A percentile compares a stretch with the other conserved stretches of the same genome.
Conservation (phyloP, 2,329 filamentous ascomycete genomes). For the Plenodomus tracheiphilus region DNA sequence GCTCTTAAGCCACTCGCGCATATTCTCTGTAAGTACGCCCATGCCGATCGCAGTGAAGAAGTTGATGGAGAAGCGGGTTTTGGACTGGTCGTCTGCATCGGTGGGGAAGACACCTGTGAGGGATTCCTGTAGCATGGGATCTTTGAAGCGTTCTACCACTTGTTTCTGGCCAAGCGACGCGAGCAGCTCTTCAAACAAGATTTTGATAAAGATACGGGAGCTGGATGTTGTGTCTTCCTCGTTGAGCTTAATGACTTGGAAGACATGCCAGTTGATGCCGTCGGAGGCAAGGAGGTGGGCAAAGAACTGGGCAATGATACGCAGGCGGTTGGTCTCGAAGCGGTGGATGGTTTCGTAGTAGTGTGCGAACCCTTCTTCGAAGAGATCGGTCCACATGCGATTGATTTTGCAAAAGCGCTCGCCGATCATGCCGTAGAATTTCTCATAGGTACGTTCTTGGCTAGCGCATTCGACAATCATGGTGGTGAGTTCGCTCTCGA, state of each 20-base stretch:
- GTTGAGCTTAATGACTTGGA: slow-evolving; percentile 84
- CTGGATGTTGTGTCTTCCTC: slow-evolving; percentile 97
- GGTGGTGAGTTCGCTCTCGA: slow-evolving; percentile 87
- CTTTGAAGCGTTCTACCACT: slow-evolving; percentile 77
- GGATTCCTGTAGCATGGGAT: slow-evolving; percentile 70
- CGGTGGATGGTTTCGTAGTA: slow-evolving; percentile 98
- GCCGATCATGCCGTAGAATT: slow-evolving; percentile 93
- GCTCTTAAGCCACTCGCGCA: slow-evolving; percentile 88
- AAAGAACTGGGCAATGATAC: slow-evolving; percentile 95
- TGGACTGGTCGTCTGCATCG: slow-evolving; percentile 77
- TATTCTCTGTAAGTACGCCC: slow-evolving; percentile 90
- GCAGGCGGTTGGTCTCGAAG: slow-evolving; percentile 91
- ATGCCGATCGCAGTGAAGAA: slow-evolving; percentile 99
- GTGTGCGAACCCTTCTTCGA: slow-evolving; percentile 84
- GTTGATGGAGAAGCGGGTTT: slow-evolving; percentile 97
- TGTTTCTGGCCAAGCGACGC: slow-evolving; percentile 85
- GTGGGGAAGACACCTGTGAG: slow-evolving; percentile 86
- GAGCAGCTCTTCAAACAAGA: slow-evolving; percentile 88
- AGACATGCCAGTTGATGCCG: slow-evolving; percentile 87
- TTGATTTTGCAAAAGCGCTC: slow-evolving; percentile 97
- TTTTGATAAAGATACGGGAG: slow-evolving; percentile 98
- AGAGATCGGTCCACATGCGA: slow-evolving; percentile 89
- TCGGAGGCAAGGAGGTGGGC: slow-evolving; percentile 87
- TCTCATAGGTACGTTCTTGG: slow-evolving; percentile 95
- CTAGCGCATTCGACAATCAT: slow-evolving; percentile 98